Conservation (phyloP, 495 filamentous ascomycete genomes). For the Diplogelasinospora grovesii region DNA sequence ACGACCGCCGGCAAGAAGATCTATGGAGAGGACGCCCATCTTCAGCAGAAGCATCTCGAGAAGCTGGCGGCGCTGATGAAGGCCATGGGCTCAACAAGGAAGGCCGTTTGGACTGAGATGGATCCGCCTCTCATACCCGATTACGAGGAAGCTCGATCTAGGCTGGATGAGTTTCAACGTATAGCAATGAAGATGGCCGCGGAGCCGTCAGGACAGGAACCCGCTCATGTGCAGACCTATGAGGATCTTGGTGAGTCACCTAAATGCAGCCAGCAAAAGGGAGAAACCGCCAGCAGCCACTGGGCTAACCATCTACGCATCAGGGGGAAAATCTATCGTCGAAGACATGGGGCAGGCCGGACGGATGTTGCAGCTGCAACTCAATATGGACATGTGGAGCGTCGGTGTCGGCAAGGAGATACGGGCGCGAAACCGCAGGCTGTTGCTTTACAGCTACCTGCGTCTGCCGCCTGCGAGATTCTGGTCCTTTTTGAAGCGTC, state of each 20-base stretch:
- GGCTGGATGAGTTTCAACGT: not conserved
- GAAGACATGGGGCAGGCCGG: conserved; percentile 9
- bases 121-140: not conserved
- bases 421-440: conserved; percentile 15
- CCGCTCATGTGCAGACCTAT: no score
- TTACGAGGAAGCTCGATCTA: not conserved
- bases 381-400: conserved; percentile 21
- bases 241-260: no score
- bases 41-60: conserved; percentile 13
- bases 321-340: conserved; percentile 6
- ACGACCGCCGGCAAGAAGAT: conserved; percentile 18
- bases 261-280: no score
- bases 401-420: conserved; percentile 15
- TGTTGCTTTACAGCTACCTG: conserved; percentile 18
- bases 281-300: no score
- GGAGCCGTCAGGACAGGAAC: no score
- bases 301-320: no score
- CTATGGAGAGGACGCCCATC: conserved; percentile 1
- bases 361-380: conserved; percentile 11
- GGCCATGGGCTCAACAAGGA: conserved; percentile 15
- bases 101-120: conserved; percentile 8
- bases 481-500: conserved; percentile 13
- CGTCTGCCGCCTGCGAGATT: conserved; percentile 14
- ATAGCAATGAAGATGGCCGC: no score
- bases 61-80: conserved; percentile 21